These are phyloP conservation scores for Globisporangium middletonii DNA, from an alignment of 352 stramenopile genomes.

Conservation along the genomic window DNA sequence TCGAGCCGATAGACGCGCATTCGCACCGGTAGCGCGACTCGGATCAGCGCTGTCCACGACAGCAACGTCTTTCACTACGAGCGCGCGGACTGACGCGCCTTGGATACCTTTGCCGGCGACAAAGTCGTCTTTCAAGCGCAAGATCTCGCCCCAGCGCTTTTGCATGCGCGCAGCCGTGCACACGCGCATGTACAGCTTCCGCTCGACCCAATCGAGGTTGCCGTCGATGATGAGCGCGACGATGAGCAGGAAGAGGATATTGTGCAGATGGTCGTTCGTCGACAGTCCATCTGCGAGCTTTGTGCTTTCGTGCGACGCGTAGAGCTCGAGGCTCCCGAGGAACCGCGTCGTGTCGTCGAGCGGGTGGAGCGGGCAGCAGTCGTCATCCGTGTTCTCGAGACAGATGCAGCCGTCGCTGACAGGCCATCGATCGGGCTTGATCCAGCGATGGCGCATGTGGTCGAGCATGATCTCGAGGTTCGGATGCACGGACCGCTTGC, in stretches of 20 bases:
- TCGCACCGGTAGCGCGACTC: background rate
- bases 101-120: slow-evolving; percentile 31
- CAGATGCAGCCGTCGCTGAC: slow-evolving; percentile 23
- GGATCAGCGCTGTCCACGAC: background rate
- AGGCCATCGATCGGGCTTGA: slow-evolving; percentile 30
- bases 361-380: slow-evolving; percentile 19
- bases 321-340: slow-evolving; percentile 16
- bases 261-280: slow-evolving; percentile 25
- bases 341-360: slow-evolving; percentile 33
- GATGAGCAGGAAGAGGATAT: slow-evolving; percentile 42
- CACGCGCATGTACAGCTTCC: slow-evolving; percentile 30
- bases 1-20: slow-evolving; percentile 9
- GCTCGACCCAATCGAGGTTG: slow-evolving; percentile 36
- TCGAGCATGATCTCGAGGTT: slow-evolving; percentile 59
- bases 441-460: slow-evolving; percentile 33
- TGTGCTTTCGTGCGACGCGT: slow-evolving; percentile 7
- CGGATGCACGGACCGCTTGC: slow-evolving; percentile 41
- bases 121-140: slow-evolving; percentile 35
- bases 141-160: slow-evolving; percentile 30
- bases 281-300: background rate
- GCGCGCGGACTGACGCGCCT: slow-evolving; percentile 22
- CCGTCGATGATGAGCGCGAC: slow-evolving; percentile 38
- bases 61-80: slow-evolving; percentile 18
- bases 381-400: slow-evolving; percentile 6
- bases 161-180: slow-evolving; percentile 32